phyloP scores from a whole-genome alignment of 352 stramenopile species.

The Blastocystis sp. region DNA sequence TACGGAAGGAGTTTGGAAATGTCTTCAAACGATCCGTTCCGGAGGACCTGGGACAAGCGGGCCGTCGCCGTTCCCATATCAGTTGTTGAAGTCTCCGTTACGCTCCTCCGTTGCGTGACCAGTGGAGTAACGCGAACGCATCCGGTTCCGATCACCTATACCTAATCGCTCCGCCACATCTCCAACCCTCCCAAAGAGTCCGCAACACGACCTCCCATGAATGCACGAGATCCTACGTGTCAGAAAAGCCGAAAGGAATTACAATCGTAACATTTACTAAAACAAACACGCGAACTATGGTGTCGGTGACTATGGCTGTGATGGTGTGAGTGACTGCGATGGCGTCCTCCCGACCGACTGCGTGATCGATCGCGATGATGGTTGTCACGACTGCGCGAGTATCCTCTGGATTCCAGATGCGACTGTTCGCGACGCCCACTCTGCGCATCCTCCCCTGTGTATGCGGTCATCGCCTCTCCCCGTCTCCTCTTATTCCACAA shows the following conservation, averaged over 20 bases:
- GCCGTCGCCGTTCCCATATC: background rate
- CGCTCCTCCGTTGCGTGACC: too few species aligned
- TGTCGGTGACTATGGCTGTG: background rate
- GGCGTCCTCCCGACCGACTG: background rate
- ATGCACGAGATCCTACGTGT: background rate
- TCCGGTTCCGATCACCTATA: too few species aligned
- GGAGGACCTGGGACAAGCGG: background rate
- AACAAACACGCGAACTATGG: background rate
- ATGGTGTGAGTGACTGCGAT: background rate
- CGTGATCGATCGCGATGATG: constrained; percentile 10
- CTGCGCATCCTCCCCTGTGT: background rate
- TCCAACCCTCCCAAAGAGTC: background rate
- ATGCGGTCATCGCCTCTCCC: constrained; percentile 39
- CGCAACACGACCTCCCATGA: background rate
- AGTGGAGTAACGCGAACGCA: too few species aligned
- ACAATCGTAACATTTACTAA: background rate
- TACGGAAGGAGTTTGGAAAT: background rate
- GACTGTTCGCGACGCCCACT: background rate
- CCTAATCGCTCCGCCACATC: too few species aligned
- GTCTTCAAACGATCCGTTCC: background rate
- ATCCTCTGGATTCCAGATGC: background rate
- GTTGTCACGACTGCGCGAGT: background rate
- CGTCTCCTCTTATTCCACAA: constrained; percentile 76
- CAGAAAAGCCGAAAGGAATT: background rate
- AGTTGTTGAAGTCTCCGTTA: too few species aligned